These are phyloP conservation scores for Diaporthe capsici DNA, from an alignment of 2,329 filamentous ascomycete species.

Conservation along the genomic window DNA sequence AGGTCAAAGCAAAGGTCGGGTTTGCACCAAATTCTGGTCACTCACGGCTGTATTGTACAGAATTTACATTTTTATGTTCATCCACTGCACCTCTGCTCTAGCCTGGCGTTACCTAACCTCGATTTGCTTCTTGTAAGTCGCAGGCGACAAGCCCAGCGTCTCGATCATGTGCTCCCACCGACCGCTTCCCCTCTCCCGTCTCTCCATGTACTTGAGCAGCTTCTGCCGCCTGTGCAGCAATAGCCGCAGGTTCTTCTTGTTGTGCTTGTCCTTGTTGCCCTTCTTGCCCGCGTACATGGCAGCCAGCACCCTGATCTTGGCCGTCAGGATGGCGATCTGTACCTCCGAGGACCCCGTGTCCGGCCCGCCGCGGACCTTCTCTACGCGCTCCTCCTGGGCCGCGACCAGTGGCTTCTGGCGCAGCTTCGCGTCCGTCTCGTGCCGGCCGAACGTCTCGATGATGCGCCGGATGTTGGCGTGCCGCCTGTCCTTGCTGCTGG, in stretches of 20 bases:
- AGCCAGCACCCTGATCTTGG: slow-evolving; percentile 89
- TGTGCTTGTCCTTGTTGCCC: slow-evolving; percentile 90
- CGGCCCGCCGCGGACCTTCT: slow-evolving; percentile 77
- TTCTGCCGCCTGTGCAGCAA: slow-evolving; percentile 93
- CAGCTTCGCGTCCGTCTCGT: slow-evolving; percentile 84
- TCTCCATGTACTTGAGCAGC: slow-evolving; percentile 86
- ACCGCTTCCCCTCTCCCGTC: slow-evolving; percentile 90
- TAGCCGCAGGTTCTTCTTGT: slow-evolving; percentile 89
- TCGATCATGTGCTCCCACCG: slow-evolving; percentile 90
- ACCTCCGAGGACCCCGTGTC: slow-evolving; percentile 97
- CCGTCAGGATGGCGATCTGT: slow-evolving; percentile 95
- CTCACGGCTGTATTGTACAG: slow-evolving; percentile 61
- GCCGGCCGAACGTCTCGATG: slow-evolving; percentile 89
- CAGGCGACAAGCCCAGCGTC: slow-evolving; percentile 87
- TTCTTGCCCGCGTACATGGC: slow-evolving; percentile 76
- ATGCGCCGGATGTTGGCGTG: slow-evolving; percentile 89
- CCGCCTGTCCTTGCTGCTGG: slow-evolving; percentile 81
- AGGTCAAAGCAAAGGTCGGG: slow-evolving; percentile 38
- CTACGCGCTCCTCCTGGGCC: slow-evolving; percentile 57
- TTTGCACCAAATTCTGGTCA: slow-evolving; percentile 39
- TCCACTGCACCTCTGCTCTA: slow-evolving; percentile 44
- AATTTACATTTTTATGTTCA: slow-evolving; percentile 57
- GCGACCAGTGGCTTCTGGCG: slow-evolving; percentile 70
- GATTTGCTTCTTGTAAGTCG: slow-evolving; percentile 93
- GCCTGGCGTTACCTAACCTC: slow-evolving; percentile 59